These are phyloP conservation scores for Mycena galopus DNA, from an alignment of 768 basidiomycete genomes.

Conservation along the genomic window DNA sequence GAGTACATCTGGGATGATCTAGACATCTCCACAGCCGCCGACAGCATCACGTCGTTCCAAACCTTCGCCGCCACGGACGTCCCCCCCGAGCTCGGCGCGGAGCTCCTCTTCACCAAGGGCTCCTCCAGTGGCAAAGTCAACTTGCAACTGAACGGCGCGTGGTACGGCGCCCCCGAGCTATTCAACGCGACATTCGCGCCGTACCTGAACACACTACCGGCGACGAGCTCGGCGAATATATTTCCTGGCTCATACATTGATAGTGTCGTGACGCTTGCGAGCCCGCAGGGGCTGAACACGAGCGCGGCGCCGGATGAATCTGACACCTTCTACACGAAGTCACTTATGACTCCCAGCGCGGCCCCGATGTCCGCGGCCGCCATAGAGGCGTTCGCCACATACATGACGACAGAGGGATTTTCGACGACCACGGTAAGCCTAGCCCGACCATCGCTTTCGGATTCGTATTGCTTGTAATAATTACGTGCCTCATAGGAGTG, in stretches of 20 bases:
- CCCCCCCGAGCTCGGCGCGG: conserved; percentile 50
- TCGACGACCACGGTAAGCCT: conserved; percentile 42
- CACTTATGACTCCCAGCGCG: conserved; percentile 53
- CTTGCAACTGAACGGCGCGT: conserved; percentile 54
- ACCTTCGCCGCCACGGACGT: conserved; percentile 49
- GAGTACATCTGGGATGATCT: conserved; percentile 51
- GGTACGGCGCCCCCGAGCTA: conserved; percentile 47
- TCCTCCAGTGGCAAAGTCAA: conserved; percentile 51
- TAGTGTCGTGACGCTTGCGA: conserved; percentile 46
- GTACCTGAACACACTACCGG: conserved; percentile 47
- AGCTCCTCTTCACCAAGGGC: conserved; percentile 55
- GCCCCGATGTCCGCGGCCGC: conserved; percentile 49
- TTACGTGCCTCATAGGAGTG: conserved; percentile 3
- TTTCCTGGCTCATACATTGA: conserved; percentile 51
- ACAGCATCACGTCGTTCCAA: conserved; percentile 50
- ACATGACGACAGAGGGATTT: conserved; percentile 55
- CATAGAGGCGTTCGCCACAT: conserved; percentile 51
- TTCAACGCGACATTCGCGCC: conserved; percentile 49
- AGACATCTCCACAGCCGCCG: conserved; percentile 47
- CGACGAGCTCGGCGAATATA: conserved; percentile 29
- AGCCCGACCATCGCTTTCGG: conserved; percentile 15
- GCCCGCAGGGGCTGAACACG: conserved; percentile 46
- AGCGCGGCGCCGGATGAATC: conserved; percentile 42
- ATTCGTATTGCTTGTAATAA: conserved; percentile 14
- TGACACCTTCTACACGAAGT: conserved; percentile 60